Evolutionary conservation across 225 moss, liverwort and hornwort species (phyloP), one percentile per base, ranked within the genome.

Genomic region (Thuidium tamariscinum): DNA sequence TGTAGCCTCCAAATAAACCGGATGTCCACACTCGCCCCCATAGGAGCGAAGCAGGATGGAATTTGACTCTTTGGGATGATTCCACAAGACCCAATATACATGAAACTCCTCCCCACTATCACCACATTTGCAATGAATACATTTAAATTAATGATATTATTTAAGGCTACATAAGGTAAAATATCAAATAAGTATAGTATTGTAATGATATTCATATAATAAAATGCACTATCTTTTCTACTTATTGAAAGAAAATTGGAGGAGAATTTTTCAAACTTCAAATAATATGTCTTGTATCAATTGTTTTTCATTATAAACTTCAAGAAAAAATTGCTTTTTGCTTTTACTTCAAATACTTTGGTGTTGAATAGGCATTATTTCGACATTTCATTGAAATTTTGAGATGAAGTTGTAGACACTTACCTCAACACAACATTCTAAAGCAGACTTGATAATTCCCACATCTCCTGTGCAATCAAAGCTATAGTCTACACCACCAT

Each of bases 21-120:
- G 93, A 93, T 41, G 87, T 93, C 93, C 93, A 93, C 11, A 87
- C 85, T 29, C 93, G 85, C 14, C 93, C 93, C 93, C 93, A 93
- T 37, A 93, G 54, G 0, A 93, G 83, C 9, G 80, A 88, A 41
- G 90, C 91, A 0, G 93, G 93, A 84, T 93, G 93, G 41, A 93
- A 91, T 56, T 84, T 89, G 16, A 93, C 91, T 80, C 91, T 74
- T 79, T 91, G 90, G 21, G 93, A 82, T 10, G 93, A 91, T 82
- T 93, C 93, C 67, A 93, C 93, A 4, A 91, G 69, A 16, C 93
- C 93, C 68, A 93, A 74, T 81, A 91, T 89, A 61, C 90, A 88
- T 13, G 93, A 93, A 81, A 93, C 85, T 71, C 93, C 93, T 84
- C 93, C 93, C 90, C 91, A 91, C 91, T 93, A 18, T 62, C 25